Percentiles rank a stretch among this genome's conserved stretches.
Evolutionary conservation across 163 green algal species (phyloP).

Genomic region (Trebouxia gelatinosa): DNA sequence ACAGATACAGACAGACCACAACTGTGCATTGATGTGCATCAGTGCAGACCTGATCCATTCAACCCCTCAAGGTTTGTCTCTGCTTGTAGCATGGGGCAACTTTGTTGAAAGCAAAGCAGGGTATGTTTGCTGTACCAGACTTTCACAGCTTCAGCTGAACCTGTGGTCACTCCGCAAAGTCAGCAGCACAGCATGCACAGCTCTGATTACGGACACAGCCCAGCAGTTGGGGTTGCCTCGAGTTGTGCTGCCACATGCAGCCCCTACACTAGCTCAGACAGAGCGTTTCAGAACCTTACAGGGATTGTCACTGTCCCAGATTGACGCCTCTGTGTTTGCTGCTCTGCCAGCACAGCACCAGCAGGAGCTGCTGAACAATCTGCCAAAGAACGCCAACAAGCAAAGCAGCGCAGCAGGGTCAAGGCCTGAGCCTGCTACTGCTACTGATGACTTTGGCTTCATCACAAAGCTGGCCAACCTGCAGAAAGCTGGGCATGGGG

Average conservation of each 20-base stretch:
- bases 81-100: too few species aligned
- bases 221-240: neutral
- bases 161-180: too few species aligned
- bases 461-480: slow-evolving; percentile 17
- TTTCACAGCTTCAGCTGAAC: too few species aligned
- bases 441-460: slow-evolving; percentile 16
- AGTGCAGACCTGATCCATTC: slow-evolving; percentile 4
- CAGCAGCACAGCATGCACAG: too few species aligned
- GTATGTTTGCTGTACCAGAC: too few species aligned
- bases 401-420: too few species aligned
- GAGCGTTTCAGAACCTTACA: neutral
- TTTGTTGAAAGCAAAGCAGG: too few species aligned
- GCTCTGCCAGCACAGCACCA: slow-evolving; percentile 51
- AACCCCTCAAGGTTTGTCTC: too few species aligned
- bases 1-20: neutral
- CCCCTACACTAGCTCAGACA: neutral
- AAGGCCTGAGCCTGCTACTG: too few species aligned
- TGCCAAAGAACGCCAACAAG: slow-evolving; percentile 21
- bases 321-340: slow-evolving; percentile 55
- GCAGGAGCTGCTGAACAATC: slow-evolving; percentile 37
- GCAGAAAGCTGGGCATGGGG: neutral
- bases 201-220: too few species aligned
- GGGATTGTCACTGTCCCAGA: slow-evolving; percentile 25
- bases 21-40: slow-evolving; percentile 21
- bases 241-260: slow-evolving; percentile 4